phyloP scores from a whole-genome alignment of 2,329 filamentous ascomycete species.

The Alternaria sp. region DNA sequence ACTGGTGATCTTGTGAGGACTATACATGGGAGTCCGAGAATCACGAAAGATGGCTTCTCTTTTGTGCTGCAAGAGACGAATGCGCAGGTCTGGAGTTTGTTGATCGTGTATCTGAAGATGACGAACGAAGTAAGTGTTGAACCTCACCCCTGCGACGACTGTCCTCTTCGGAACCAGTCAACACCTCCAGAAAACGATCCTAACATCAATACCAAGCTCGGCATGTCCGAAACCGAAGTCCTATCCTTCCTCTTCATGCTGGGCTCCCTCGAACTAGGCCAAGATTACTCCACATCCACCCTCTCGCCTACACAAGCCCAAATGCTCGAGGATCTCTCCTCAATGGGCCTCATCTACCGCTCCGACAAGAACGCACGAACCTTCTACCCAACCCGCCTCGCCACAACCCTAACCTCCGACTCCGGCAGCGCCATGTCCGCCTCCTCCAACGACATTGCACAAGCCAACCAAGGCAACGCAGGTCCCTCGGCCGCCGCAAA shows the following conservation, averaged over 20 bases:
- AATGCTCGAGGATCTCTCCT: slow-evolving; percentile 89
- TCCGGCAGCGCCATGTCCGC: slow-evolving; percentile 58
- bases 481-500: slow-evolving; percentile 43
- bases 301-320: slow-evolving; percentile 82
- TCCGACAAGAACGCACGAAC: slow-evolving; percentile 56
- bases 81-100: slow-evolving; percentile 94
- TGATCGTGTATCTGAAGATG: slow-evolving; percentile 92
- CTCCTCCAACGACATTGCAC: slow-evolving; percentile 67
- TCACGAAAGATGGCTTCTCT: slow-evolving; percentile 92
- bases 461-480: slow-evolving; percentile 17
- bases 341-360: slow-evolving; percentile 90
- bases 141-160: neutral
- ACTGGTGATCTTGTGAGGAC: slow-evolving; percentile 81
- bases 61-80: slow-evolving; percentile 96
- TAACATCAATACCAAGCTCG: slow-evolving; percentile 55
- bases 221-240: slow-evolving; percentile 90
- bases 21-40: slow-evolving; percentile 67
- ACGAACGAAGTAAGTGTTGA: slow-evolving; percentile 65
- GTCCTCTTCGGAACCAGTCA: too few relatives aligned
- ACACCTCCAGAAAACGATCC: neutral
- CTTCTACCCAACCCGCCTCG: slow-evolving; percentile 91
- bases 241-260: slow-evolving; percentile 96
- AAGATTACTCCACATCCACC: slow-evolving; percentile 86
- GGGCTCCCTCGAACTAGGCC: slow-evolving; percentile 89
- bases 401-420: slow-evolving; percentile 87